These are phyloP conservation scores for Trametes coccinea DNA, from an alignment of 768 basidiomycete species.

Conservation along the genomic window DNA sequence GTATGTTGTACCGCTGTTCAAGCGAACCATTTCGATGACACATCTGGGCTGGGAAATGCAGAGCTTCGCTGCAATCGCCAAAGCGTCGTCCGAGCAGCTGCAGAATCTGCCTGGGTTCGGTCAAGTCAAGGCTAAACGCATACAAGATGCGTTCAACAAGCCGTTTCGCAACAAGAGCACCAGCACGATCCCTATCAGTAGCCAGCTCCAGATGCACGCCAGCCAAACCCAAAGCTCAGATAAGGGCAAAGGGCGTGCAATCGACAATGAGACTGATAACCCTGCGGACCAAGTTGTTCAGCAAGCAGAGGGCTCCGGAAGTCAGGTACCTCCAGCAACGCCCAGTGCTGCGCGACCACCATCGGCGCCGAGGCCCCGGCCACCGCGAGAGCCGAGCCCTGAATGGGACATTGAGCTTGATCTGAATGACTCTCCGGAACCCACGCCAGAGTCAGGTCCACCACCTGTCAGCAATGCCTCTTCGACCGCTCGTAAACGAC, in stretches of 20 bases:
- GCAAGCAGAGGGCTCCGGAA: neutral
- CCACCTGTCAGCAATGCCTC: neutral
- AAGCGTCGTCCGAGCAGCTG: conserved; percentile 70
- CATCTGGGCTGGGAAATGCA: conserved; percentile 32
- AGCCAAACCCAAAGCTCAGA: conserved; percentile 4
- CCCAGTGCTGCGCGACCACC: conserved; percentile 9
- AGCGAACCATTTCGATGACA: conserved; percentile 6
- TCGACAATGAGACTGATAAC: neutral
- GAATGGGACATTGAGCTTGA: conserved; percentile 76
- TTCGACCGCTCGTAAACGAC: conserved; percentile 17
- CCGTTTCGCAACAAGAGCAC: conserved; percentile 77
- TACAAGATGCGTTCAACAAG: conserved; percentile 88
- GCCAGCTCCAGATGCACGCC: conserved; percentile 12
- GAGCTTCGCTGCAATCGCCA: conserved; percentile 86
- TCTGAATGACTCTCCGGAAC: conserved; percentile 34
- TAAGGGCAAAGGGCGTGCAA: conserved; percentile 14
- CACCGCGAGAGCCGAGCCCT: conserved; percentile 52
- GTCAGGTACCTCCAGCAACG: neutral
- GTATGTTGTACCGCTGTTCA: conserved; percentile 48
- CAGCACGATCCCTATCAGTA: conserved; percentile 38
- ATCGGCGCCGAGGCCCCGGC: conserved; percentile 11
- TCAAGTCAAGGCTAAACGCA: conserved; percentile 87
- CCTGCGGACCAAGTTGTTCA: neutral
- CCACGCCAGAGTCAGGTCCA: conserved; percentile 18
- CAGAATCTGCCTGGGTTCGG: conserved; percentile 90